Evolutionary conservation across 208 protist species (phyloP).

Genomic region (Plasmodiophora brassicae): DNA sequence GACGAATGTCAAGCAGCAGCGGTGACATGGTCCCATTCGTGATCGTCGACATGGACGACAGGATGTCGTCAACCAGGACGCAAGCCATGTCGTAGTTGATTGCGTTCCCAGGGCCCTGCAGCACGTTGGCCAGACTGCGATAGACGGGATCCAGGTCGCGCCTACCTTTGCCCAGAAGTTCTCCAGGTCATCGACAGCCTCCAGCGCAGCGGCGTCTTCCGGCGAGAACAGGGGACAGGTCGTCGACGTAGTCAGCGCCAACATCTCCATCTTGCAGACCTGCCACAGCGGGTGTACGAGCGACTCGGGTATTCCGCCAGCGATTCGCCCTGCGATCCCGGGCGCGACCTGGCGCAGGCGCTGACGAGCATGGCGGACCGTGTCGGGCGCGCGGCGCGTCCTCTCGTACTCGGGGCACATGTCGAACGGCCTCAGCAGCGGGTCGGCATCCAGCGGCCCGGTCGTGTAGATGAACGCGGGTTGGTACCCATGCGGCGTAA

Average conservation of each 20-base stretch:
- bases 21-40: not conserved
- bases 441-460: not conserved
- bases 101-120: not conserved
- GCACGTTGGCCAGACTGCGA: no score
- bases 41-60: not conserved
- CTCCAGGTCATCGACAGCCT: not conserved
- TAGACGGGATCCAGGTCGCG: no score
- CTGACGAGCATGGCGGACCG: not conserved
- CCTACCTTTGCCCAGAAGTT: not conserved
- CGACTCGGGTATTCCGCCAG: not conserved
- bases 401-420: not conserved
- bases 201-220: not conserved
- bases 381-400: not conserved
- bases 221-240: not conserved
- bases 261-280: not conserved
- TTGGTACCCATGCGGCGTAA: not conserved
- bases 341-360: not conserved
- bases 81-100: not conserved
- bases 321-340: not conserved
- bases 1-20: not conserved
- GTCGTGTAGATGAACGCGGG: not conserved
- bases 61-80: not conserved
- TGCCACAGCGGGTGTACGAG: not conserved
- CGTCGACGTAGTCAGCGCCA: not conserved
- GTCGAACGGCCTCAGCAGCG: not conserved